These are phyloP conservation scores for Diplodia mutila DNA, from an alignment of 2,329 filamentous ascomycete species.

Conservation along the genomic window DNA sequence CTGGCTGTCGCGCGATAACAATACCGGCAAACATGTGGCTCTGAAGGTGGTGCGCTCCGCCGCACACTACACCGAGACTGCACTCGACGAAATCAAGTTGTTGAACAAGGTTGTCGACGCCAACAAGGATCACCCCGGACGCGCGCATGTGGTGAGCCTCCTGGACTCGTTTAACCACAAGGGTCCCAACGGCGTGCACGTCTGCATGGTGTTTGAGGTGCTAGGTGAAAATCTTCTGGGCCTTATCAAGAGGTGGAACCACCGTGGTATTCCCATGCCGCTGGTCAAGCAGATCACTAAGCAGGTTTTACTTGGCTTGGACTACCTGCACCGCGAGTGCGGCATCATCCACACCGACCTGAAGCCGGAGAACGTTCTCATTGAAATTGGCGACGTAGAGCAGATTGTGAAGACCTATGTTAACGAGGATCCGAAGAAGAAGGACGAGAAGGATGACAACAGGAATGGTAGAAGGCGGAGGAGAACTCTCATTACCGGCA, in stretches of 20 bases:
- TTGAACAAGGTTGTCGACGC: slow-evolving; percentile 96
- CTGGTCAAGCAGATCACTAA: slow-evolving; percentile 99
- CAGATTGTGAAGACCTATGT: slow-evolving; percentile 97
- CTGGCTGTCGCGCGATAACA: slow-evolving; percentile 82
- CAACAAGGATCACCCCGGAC: slow-evolving; percentile 90
- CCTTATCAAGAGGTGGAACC: slow-evolving; percentile 98
- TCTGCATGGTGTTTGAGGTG: slow-evolving; percentile 99
- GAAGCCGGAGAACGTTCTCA: slow-evolving; percentile 97
- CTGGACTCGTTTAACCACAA: slow-evolving; percentile 98
- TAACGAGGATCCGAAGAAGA: slow-evolving; percentile 70
- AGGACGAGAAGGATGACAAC: slow-evolving; percentile 82
- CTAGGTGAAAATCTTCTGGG: slow-evolving; percentile 92
- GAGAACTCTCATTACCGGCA: slow-evolving; percentile 93
- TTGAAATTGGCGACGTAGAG: slow-evolving; percentile 98
- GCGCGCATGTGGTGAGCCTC: slow-evolving; percentile 92
- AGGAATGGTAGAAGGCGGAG: slow-evolving; percentile 87
- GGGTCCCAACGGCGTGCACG: slow-evolving; percentile 92
- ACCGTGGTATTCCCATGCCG: slow-evolving; percentile 93
- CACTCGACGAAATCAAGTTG: slow-evolving; percentile 97
- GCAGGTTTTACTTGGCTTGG: slow-evolving; percentile 90
- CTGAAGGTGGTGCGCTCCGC: slow-evolving; percentile 97
- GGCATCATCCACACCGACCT: slow-evolving; percentile 98
- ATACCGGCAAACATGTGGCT: slow-evolving; percentile 89
- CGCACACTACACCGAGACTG: slow-evolving; percentile 97
- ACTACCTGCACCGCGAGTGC: slow-evolving; percentile 96